Evolutionary conservation across 495 filamentous ascomycete species (phyloP).

Genomic region (Haplographium delicatum): DNA sequence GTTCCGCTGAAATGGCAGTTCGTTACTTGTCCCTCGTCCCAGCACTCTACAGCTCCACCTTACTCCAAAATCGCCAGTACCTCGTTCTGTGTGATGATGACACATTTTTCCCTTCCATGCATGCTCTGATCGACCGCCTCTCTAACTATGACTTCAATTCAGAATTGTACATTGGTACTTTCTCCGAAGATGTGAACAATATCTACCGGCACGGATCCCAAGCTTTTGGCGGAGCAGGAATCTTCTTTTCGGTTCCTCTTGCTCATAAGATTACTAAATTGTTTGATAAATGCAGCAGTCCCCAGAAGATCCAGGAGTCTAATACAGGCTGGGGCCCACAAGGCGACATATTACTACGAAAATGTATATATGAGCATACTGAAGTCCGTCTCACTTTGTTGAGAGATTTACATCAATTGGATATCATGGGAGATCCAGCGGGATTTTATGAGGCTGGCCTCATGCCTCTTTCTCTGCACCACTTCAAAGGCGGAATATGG

Average conservation of each 20-base stretch:
- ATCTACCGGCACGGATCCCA: constrained; percentile 36
- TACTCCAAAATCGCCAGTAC: constrained; percentile 27
- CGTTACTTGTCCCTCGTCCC: constrained; percentile 23
- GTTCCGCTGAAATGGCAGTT: constrained; percentile 21
- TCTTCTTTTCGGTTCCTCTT: constrained; percentile 51
- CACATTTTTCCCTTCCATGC: constrained; percentile 53
- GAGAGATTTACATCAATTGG: constrained; percentile 37
- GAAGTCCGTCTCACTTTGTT: constrained; percentile 44
- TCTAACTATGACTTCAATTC: constrained; percentile 39
- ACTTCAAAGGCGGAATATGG: constrained; percentile 27
- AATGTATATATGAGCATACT: constrained; percentile 50
- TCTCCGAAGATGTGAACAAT: constrained; percentile 42
- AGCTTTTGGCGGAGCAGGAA: constrained; percentile 58
- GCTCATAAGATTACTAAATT: constrained; percentile 37
- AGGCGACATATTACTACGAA: constrained; percentile 40
- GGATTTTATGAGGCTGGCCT: constrained; percentile 27
- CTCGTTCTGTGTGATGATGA: constrained; percentile 38
- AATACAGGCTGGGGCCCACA: constrained; percentile 26
- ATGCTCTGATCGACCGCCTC: constrained; percentile 41
- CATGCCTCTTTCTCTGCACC: constrained; percentile 22
- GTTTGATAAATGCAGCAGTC: constrained; percentile 21
- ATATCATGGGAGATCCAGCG: constrained; percentile 22
- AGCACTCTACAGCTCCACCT: constrained; percentile 16
- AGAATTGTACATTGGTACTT: constrained; percentile 48
- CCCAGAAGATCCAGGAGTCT: constrained; percentile 40